Evolutionary conservation across 78 protist species (phyloP).

Genomic region (Trichosphaerium sp.): DNA sequence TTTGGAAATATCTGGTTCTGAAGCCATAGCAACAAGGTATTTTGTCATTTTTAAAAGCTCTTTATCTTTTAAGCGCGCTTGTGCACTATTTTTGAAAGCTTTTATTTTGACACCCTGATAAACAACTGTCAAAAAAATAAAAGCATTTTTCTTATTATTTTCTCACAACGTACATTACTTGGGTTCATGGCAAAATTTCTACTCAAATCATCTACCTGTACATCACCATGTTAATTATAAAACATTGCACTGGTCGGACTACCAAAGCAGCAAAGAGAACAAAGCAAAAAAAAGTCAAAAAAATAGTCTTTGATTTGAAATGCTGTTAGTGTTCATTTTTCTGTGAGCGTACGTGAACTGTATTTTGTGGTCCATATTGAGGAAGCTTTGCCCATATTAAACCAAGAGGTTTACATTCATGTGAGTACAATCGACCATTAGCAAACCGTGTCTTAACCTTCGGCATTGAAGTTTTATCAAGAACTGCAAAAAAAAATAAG

Average conservation of each 20-base stretch:
- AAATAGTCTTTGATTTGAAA: background rate
- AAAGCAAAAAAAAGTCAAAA: no score
- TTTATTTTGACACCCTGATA: constrained; percentile 27
- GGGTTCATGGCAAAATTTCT: constrained; percentile 51
- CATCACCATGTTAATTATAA: no score
- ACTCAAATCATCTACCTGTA: constrained; percentile 30
- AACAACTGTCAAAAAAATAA: background rate
- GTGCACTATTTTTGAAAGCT: constrained; percentile 29
- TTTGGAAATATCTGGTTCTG: constrained; percentile 23
- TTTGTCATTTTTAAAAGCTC: constrained; percentile 13
- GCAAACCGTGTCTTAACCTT: constrained; percentile 15
- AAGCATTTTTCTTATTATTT: background rate
- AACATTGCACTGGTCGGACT: no score
- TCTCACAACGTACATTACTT: constrained; percentile 8
- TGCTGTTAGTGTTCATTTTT: background rate
- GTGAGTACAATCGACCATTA: no score
- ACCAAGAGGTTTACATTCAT: no score
- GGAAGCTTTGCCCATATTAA: no score
- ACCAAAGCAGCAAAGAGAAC: no score
- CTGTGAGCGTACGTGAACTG: constrained; percentile 11
- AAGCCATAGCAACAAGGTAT: constrained; percentile 8
- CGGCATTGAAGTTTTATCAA: constrained; percentile 46
- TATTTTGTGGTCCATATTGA: constrained; percentile 16
- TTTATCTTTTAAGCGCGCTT: background rate
- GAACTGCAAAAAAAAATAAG: background rate